Percentiles rank a stretch among this genome's conserved stretches.
Evolutionary conservation across 106 monocot species (phyloP).

Genomic region (Dendrobium nobile): DNA sequence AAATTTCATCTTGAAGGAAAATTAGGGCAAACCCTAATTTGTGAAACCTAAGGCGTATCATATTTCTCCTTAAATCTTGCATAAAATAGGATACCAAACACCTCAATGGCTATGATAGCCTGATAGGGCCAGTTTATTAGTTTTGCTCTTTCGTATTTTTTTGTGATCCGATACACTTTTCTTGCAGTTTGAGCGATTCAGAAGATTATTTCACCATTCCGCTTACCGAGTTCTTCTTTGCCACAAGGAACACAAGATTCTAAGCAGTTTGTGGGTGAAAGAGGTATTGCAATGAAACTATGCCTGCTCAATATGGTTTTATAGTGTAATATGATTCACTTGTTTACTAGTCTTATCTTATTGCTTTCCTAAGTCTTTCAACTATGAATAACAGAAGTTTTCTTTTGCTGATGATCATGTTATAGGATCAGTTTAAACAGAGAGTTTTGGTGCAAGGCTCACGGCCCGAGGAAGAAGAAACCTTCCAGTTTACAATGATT

Average conservation of each 20-base stretch:
- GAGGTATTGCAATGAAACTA: constrained; percentile 47
- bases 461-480: constrained; percentile 89
- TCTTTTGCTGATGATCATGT: constrained; percentile 1
- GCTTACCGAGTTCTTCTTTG: constrained; percentile 74
- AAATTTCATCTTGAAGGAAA: too few species aligned
- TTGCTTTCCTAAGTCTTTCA: not conserved
- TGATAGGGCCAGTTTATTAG: not conserved
- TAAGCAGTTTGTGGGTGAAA: constrained; percentile 75
- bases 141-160: not conserved
- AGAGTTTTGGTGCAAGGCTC: constrained; percentile 83
- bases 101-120: not conserved
- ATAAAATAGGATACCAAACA: too few species aligned
- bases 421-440: constrained; percentile 74
- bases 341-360: too few species aligned
- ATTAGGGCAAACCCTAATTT: too few species aligned
- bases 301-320: not conserved
- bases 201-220: constrained; percentile 92
- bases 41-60: too few species aligned
- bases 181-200: constrained; percentile 79
- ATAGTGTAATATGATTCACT: too few species aligned
- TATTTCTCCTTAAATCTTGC: too few species aligned
- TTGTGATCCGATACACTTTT: not conserved
- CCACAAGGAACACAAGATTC: constrained; percentile 70
- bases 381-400: not conserved
- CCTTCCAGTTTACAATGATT: constrained; percentile 85